These are phyloP conservation scores for Aspergillus neoniger DNA, from an alignment of 2,329 filamentous ascomycete genomes.

Conservation along the genomic window DNA sequence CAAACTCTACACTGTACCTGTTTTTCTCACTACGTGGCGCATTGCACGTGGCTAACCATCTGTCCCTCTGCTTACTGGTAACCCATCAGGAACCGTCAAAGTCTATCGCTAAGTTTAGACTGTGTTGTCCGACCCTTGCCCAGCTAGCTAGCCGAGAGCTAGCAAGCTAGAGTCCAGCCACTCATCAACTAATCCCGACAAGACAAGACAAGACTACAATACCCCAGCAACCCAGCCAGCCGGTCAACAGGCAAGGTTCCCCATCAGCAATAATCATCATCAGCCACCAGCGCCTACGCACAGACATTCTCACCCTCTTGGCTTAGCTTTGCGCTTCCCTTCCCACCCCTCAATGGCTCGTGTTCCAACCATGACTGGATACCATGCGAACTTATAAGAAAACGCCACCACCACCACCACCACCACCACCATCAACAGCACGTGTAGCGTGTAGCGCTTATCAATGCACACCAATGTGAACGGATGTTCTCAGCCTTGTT, in stretches of 20 bases:
- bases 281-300: neutral
- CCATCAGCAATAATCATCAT: neutral
- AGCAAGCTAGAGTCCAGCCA: neutral
- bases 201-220: too few relatives aligned
- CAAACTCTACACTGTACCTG: neutral
- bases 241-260: neutral
- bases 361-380: neutral
- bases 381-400: neutral
- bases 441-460: neutral
- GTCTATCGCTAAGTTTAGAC: conserved; percentile 16
- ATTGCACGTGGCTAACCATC: neutral
- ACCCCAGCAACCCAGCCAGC: too few relatives aligned
- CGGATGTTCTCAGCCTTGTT: conserved; percentile 5
- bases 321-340: neutral
- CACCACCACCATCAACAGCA: neutral
- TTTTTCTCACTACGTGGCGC: neutral
- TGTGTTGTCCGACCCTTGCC: neutral
- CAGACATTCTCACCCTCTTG: neutral
- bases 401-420: neutral
- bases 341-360: neutral
- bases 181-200: neutral
- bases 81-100: conserved; percentile 22
- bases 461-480: neutral
- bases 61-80: conserved; percentile 7
- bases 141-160: neutral